Conservation (phyloP, 1,284 basidiomycete genomes). For the Limonomyces culmigenus region DNA sequence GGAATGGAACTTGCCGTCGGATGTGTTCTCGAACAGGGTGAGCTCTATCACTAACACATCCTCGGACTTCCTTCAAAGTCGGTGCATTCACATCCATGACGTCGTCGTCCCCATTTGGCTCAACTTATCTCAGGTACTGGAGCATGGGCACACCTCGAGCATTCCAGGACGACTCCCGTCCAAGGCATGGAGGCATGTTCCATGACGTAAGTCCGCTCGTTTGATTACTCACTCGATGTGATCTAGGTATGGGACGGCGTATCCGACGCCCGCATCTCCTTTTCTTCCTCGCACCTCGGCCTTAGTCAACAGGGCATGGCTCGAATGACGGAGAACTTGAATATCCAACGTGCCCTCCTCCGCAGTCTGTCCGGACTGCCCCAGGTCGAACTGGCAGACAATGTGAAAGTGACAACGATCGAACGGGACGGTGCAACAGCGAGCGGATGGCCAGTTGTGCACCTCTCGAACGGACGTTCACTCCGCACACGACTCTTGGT, state of each 20-base stretch:
- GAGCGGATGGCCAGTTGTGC: conserved; percentile 60
- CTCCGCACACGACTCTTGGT: conserved; percentile 57
- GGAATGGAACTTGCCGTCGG: conserved; percentile 43
- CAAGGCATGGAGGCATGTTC: conserved; percentile 68
- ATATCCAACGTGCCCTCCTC: conserved; percentile 73
- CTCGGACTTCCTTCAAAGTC: conserved; percentile 54
- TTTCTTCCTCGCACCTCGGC: conserved; percentile 37
- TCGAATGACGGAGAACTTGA: conserved; percentile 77
- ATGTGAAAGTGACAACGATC: conserved; percentile 54
- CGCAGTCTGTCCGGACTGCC: conserved; percentile 28
- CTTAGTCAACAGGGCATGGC: conserved; percentile 36
- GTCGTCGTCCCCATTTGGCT: conserved; percentile 1
- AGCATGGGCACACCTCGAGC: conserved; percentile 70
- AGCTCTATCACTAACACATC: conserved; percentile 80
- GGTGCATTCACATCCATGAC: conserved; percentile 1
- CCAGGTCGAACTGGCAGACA: conserved; percentile 40
- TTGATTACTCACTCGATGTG: not conserved
- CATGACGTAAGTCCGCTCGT: not conserved
- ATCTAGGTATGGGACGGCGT: conserved; percentile 79
- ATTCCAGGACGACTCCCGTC: conserved; percentile 50
- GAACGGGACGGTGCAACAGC: conserved; percentile 22
- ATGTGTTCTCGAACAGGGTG: conserved; percentile 73
- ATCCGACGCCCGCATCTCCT: conserved; percentile 64
- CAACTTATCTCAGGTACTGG: conserved; percentile 62
- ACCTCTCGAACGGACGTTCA: conserved; percentile 41